Conservation (phyloP, 495 filamentous ascomycete species). For the Aspergillus kassunensis region DNA sequence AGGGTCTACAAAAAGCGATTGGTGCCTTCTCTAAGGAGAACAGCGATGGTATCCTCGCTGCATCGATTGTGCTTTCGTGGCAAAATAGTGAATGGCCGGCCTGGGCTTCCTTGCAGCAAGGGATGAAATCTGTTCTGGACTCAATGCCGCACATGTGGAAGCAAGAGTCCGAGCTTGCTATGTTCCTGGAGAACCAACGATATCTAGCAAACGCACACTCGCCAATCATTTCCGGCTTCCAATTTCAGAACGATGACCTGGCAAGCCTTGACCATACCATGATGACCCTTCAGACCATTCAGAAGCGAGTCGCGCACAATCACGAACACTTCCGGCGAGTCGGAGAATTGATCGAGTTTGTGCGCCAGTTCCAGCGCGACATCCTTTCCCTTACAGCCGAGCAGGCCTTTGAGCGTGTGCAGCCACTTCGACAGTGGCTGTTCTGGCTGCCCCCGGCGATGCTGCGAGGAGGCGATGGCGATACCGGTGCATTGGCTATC, state of each 20-base stretch:
- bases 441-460: conserved; percentile 89
- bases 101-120: conserved; percentile 90
- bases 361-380: conserved; percentile 71
- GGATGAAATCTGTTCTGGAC: conserved; percentile 82
- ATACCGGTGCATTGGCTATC: conserved; percentile 47
- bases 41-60: conserved; percentile 87
- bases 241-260: conserved; percentile 56
- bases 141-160: conserved; percentile 88
- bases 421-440: conserved; percentile 82
- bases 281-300: conserved; percentile 58
- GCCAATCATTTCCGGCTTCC: conserved; percentile 46
- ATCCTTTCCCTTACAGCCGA: conserved; percentile 68
- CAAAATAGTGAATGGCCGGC: conserved; percentile 92
- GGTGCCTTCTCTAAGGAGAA: conserved; percentile 79
- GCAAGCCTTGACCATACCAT: conserved; percentile 56
- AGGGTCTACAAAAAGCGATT: conserved; percentile 84
- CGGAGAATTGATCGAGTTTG: conserved; percentile 74
- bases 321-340: conserved; percentile 71
- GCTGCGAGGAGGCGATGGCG: conserved; percentile 48
- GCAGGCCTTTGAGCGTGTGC: conserved; percentile 83
- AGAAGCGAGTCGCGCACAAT: conserved; percentile 65
- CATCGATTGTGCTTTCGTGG: conserved; percentile 92
- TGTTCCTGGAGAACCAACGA: conserved; percentile 69
- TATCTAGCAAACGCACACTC: conserved; percentile 51
- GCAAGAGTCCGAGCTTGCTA: conserved; percentile 77